Evolutionary conservation across 805 yeast genomes (phyloP).

Genomic region (Cyberlindnera subsufficiens): DNA sequence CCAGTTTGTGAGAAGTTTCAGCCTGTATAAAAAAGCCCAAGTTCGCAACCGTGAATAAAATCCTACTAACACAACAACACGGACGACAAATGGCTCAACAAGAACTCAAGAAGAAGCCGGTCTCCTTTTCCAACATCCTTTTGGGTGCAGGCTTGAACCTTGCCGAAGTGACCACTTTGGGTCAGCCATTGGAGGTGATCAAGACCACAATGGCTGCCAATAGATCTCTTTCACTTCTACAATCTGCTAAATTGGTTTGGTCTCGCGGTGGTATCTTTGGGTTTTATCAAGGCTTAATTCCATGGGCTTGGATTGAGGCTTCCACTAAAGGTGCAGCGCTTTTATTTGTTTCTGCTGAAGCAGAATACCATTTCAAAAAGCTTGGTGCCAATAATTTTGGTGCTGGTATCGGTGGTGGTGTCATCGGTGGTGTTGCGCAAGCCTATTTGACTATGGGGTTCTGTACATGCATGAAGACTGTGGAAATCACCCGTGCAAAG

Average conservation of each 20-base stretch:
- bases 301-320: constrained; percentile 99
- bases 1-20: too few relatives aligned
- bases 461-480: constrained; percentile 99
- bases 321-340: constrained; percentile 98
- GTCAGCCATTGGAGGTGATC: constrained; percentile 94
- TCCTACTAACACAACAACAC: too few relatives aligned
- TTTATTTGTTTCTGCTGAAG: constrained; percentile 86
- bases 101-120: constrained; percentile 67
- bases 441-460: constrained; percentile 96
- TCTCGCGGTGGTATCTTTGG: constrained; percentile 90
- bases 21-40: too few relatives aligned
- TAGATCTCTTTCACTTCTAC: constrained; percentile 59
- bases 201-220: constrained; percentile 99
- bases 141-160: constrained; percentile 91
- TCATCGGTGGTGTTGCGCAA: constrained; percentile 93
- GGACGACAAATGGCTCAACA: neutral
- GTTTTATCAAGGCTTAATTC: constrained; percentile 94
- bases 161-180: constrained; percentile 90
- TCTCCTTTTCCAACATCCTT: constrained; percentile 82
- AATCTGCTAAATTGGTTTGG: constrained; percentile 76
- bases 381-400: constrained; percentile 67
- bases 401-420: constrained; percentile 94
- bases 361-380: constrained; percentile 71
- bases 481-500: constrained; percentile 89
- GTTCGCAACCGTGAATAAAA: too few relatives aligned